Evolutionary conservation across 495 filamentous ascomycete genomes (phyloP).

Genomic region (Lentithecium fluviatile): DNA sequence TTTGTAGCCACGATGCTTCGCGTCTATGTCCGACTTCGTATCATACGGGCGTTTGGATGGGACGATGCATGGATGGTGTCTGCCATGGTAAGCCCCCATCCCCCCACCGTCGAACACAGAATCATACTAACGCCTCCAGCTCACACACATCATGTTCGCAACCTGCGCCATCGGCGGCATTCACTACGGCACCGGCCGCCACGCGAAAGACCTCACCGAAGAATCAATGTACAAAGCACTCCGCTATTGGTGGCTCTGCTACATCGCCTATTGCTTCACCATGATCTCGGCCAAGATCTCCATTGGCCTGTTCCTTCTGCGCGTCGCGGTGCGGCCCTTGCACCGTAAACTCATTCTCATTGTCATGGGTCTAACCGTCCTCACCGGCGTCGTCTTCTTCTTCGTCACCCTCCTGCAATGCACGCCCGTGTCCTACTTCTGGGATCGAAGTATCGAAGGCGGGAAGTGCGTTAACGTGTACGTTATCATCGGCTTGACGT

Average conservation of each 20-base stretch:
- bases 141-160: slow-evolving; percentile 18
- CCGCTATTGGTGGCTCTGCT: slow-evolving; percentile 25
- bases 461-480: slow-evolving; percentile 41
- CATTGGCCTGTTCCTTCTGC: slow-evolving; percentile 46
- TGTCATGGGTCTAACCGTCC: slow-evolving; percentile 35
- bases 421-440: slow-evolving; percentile 42
- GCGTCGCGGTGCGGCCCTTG: slow-evolving; percentile 37
- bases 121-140: not conserved
- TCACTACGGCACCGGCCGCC: slow-evolving; percentile 21
- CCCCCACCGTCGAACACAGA: not conserved
- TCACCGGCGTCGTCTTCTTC: slow-evolving; percentile 44
- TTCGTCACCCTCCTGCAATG: slow-evolving; percentile 49
- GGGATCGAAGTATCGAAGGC: slow-evolving; percentile 31
- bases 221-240: slow-evolving; percentile 15
- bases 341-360: slow-evolving; percentile 45
- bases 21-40: slow-evolving; percentile 15
- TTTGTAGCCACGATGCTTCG: slow-evolving; percentile 17
- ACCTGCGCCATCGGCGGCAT: slow-evolving; percentile 7
- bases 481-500: slow-evolving; percentile 38
- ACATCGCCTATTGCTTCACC: slow-evolving; percentile 21
- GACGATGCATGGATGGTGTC: slow-evolving; percentile 25
- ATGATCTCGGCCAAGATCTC: slow-evolving; percentile 45
- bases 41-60: slow-evolving; percentile 26
- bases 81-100: slow-evolving; percentile 7
- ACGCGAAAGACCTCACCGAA: slow-evolving; percentile 2